Percentiles rank a stretch among this genome's conserved stretches.
phyloP scores from a whole-genome alignment of 1,139 yeast genomes.

The Kazachstania sp. region DNA sequence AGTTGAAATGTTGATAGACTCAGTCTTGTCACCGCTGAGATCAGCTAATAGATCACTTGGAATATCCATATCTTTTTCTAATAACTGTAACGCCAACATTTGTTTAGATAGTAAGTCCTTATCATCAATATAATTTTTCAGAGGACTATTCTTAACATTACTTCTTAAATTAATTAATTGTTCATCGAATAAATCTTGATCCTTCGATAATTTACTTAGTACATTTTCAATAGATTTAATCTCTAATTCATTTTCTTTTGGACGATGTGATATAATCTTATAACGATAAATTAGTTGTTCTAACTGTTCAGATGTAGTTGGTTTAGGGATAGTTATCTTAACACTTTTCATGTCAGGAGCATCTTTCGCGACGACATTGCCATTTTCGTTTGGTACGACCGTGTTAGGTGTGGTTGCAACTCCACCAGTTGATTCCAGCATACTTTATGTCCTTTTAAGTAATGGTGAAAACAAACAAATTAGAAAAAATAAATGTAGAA shows the following conservation, averaged over 20 bases:
- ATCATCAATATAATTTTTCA: slow-evolving; percentile 34
- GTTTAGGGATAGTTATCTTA: slow-evolving; percentile 20
- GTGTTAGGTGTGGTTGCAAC: not conserved
- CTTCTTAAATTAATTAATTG: slow-evolving; percentile 29
- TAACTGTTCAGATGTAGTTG: slow-evolving; percentile 22
- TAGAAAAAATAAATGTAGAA: no score
- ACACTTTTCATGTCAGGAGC: not conserved
- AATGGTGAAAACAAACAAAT: no score
- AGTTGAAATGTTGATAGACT: not conserved
- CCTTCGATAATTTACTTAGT: slow-evolving; percentile 30
- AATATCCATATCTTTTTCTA: slow-evolving; percentile 70
- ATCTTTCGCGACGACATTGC: not conserved
- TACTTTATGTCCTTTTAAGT: not conserved
- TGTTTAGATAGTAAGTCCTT: slow-evolving; percentile 52
- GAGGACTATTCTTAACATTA: slow-evolving; percentile 8
- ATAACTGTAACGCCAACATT: slow-evolving; percentile 62
- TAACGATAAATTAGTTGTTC: slow-evolving; percentile 29
- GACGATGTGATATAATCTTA: slow-evolving; percentile 23
- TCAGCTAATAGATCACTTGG: slow-evolving; percentile 42
- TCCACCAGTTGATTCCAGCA: not conserved
- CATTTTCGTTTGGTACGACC: not conserved
- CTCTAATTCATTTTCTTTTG: slow-evolving; percentile 23
- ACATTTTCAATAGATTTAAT: slow-evolving; percentile 32
- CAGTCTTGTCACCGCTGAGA: slow-evolving; percentile 5
- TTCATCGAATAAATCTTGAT: slow-evolving; percentile 33